A percentile compares a stretch with the other conserved stretches of the same genome.
These are phyloP conservation scores for Cladosporium sp. DNA, from an alignment of 2,329 filamentous ascomycete genomes.

Conservation along the genomic window DNA sequence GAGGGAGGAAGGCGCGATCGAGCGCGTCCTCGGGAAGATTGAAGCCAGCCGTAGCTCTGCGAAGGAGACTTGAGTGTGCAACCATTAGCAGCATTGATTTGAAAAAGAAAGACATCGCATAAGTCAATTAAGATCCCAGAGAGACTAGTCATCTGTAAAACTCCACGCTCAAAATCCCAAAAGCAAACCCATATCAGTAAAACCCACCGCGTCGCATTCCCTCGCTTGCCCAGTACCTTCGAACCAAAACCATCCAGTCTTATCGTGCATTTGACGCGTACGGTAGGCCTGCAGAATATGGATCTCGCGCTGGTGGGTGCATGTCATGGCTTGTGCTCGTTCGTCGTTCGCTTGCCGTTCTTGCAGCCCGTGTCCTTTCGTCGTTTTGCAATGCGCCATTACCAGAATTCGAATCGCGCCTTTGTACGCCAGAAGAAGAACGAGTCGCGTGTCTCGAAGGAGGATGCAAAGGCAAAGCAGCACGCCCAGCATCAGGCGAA, in stretches of 20 bases:
- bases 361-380: not conserved
- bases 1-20: not conserved
- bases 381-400: not conserved
- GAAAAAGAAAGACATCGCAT: not conserved
- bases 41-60: not conserved
- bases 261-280: constrained; percentile 3
- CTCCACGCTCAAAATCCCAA: constrained; percentile 7
- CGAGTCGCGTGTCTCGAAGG: not conserved
- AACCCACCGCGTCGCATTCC: not conserved
- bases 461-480: not conserved
- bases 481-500: not conserved
- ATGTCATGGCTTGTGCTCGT: constrained; percentile 18
- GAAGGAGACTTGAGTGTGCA: not conserved
- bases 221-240: not conserved
- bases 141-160: constrained; percentile 6
- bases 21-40: not conserved
- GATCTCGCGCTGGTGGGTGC: constrained; percentile 11
- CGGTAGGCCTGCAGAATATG: constrained; percentile 20
- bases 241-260: not conserved
- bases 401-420: not conserved
- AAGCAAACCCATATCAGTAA: not conserved
- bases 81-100: not conserved
- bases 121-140: constrained; percentile 1
- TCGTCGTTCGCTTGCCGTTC: not conserved
- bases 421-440: constrained; percentile 11